These are phyloP conservation scores for Septoria petroselini DNA, from an alignment of 2,329 filamentous ascomycete genomes.

Conservation along the genomic window DNA sequence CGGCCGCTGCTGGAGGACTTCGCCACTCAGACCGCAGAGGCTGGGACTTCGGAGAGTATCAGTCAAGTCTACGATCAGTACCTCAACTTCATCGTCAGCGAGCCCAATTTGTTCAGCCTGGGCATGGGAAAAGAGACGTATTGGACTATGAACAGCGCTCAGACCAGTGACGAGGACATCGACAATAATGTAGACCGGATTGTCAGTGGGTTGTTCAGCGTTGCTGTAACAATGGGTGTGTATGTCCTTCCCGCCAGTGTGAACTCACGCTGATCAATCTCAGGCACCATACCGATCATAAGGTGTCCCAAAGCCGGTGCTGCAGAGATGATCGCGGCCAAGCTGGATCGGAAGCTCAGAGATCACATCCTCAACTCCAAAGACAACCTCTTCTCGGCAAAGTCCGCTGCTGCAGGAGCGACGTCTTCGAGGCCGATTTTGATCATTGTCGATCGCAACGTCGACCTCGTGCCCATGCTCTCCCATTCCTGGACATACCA, in stretches of 20 bases:
- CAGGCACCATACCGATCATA: conserved; percentile 90
- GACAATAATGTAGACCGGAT: conserved; percentile 85
- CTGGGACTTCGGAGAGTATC: conserved; percentile 83
- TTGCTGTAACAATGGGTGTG: conserved; percentile 94
- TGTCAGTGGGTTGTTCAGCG: conserved; percentile 94
- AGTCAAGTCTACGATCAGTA: conserved; percentile 95
- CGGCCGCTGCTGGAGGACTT: conserved; percentile 91
- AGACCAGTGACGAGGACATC: conserved; percentile 84
- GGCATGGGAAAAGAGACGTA: conserved; percentile 93
- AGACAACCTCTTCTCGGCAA: conserved; percentile 84
- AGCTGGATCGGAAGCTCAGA: conserved; percentile 89
- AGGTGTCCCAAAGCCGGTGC: conserved; percentile 88
- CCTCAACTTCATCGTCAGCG: conserved; percentile 92
- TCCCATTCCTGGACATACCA: conserved; percentile 94
- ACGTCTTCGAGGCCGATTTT: conserved; percentile 81
- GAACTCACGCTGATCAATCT: conserved; percentile 28
- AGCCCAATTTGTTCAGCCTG: conserved; percentile 91
- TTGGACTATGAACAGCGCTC: conserved; percentile 91
- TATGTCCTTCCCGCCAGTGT: neutral
- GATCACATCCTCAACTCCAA: conserved; percentile 98
- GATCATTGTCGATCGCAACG: conserved; percentile 89
- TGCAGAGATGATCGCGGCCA: conserved; percentile 89
- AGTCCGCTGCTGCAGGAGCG: conserved; percentile 60
- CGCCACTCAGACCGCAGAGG: conserved; percentile 77
- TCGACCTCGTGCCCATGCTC: conserved; percentile 96